Evolutionary conservation across 108 stramenopile genomes (phyloP).

Genomic region (Nannochloropsis gaditana): DNA sequence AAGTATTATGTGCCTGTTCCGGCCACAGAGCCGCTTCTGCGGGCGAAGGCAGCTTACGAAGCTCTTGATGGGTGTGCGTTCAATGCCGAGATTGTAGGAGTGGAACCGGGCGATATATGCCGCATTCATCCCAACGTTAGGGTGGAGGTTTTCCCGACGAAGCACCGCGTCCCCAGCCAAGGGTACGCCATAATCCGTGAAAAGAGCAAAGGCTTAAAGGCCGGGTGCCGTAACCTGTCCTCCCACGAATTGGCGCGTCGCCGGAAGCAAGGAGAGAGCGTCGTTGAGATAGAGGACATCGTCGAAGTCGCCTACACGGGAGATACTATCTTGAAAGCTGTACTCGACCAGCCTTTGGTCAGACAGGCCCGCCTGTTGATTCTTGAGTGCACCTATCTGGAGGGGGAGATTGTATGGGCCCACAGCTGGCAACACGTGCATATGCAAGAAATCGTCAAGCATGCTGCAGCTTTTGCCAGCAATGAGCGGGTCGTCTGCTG

Average conservation of each 20-base stretch:
- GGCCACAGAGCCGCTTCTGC: not conserved
- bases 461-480: not conserved
- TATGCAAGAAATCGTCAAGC: not conserved
- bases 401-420: slow-evolving; percentile 14
- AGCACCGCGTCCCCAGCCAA: slow-evolving; percentile 9
- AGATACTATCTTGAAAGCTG: not conserved
- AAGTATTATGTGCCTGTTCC: slow-evolving; percentile 46
- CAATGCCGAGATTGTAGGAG: not conserved
- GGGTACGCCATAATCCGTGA: slow-evolving; percentile 19
- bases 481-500: not conserved
- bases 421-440: not conserved
- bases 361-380: slow-evolving; percentile 1
- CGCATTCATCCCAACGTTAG: not conserved
- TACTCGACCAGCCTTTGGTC: not conserved
- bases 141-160: not conserved
- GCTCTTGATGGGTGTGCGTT: not conserved
- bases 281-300: not conserved
- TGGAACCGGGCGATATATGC: not conserved
- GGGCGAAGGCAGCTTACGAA: slow-evolving; percentile 20
- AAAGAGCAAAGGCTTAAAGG: slow-evolving; percentile 5
- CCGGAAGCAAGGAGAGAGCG: not conserved
- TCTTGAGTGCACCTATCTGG: slow-evolving; percentile 20
- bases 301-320: slow-evolving; percentile 18
- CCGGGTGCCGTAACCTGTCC: not conserved
- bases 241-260: not conserved